Evolutionary conservation across 306 rosid species (phyloP), one percentile per base, ranked within the genome.

Genomic region (Sicyos edulis): DNA sequence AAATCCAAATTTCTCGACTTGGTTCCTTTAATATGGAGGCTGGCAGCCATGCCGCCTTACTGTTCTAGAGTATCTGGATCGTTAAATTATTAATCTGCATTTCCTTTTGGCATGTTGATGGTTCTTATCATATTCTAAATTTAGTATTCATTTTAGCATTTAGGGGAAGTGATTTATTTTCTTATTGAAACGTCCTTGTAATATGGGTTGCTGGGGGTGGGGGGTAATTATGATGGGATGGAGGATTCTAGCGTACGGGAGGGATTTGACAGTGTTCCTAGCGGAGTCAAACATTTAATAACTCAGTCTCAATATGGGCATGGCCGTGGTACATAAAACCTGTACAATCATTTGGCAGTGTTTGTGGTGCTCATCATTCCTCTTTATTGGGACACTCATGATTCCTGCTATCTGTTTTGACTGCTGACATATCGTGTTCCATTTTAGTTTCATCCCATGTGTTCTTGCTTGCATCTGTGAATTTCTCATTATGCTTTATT

Each of bases 191-290:
- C 5, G 32, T 58, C 34, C 24, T 13, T 24, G 64, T 24, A n/a
- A n/a, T 32, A 32, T 32, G 37, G 64, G 26, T 54, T 4, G 13
- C 60, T 9, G n/a, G 8, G 64, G 64, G 40, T n/a, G n/a, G n/a
- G n/a, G n/a, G n/a, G n/a, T n/a, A 24, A 58, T 22, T 58, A 58
- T 58, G 63, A 22, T 57, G 63, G 11, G 63, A 57, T 57, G 63
- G 7, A 22, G 14, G 63, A 57, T 57, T 57, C 63, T 24, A 57
- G 63, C 63, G 4, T 57, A 19, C 63, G 8, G 63, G 34, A 22
- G 1, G 10, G 24, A 2, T 22, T 15, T 51, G 19, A 52, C 6
- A 16, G 19, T 52, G 55, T 52, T 52, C 8, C 40, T 58, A 58
- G 40, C 42, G 24, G 40, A 24, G 64, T 6, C 64, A 6, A 4